These are phyloP conservation scores for Starmera amethionina DNA, from an alignment of 805 yeast genomes.

Conservation along the genomic window DNA sequence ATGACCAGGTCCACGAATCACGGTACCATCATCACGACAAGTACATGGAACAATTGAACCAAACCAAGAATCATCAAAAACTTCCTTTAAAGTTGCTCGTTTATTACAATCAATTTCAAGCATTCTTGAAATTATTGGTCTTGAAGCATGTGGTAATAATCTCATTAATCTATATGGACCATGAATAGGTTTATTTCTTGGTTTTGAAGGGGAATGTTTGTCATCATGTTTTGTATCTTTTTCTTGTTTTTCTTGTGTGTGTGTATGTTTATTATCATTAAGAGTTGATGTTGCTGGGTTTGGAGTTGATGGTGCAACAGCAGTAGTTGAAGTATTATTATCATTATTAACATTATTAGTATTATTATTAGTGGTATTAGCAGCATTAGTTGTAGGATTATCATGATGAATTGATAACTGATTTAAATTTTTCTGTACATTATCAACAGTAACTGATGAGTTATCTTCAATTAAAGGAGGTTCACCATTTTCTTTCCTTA, in stretches of 20 bases:
- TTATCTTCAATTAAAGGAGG: neutral
- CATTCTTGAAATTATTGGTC: constrained; percentile 66
- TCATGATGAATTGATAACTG: neutral
- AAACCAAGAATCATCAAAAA: constrained; percentile 66
- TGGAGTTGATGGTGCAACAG: neutral
- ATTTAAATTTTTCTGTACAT: neutral
- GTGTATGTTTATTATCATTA: constrained; percentile 8
- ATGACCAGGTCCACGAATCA: constrained; percentile 38
- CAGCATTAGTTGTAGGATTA: too few relatives aligned
- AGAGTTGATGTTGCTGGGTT: neutral
- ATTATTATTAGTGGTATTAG: too few relatives aligned
- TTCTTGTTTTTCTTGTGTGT: constrained; percentile 1
- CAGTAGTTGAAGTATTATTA: too few relatives aligned
- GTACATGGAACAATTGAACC: constrained; percentile 54
- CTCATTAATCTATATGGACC: constrained; percentile 81
- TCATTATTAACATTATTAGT: too few relatives aligned
- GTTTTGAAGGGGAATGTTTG: neutral
- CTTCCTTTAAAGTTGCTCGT: constrained; percentile 60
- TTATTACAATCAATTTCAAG: constrained; percentile 47
- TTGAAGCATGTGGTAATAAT: constrained; percentile 71
- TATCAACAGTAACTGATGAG: neutral
- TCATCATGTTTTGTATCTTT: constrained; percentile 29
- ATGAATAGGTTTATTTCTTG: constrained; percentile 34
- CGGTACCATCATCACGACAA: constrained; percentile 26
- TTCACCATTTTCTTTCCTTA: constrained; percentile 12